A percentile compares a stretch with the other conserved stretches of the same genome.
phyloP scores from a whole-genome alignment of 306 rosid genomes.

The Cucurbita ficifolia region DNA sequence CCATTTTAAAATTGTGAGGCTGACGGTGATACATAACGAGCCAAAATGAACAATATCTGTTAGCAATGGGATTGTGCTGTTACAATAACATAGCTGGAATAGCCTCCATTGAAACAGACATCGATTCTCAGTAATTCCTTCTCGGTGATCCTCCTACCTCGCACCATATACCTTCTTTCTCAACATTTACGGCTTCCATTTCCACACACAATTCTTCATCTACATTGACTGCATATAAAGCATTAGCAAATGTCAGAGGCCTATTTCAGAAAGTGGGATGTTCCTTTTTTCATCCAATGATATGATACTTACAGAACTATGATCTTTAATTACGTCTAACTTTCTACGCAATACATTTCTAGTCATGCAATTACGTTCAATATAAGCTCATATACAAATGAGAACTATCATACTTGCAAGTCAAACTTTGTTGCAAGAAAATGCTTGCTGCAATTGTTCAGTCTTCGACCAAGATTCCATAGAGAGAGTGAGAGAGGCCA shows the following conservation, averaged over 20 bases:
- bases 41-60: too few species aligned
- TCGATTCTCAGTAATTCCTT: neutral
- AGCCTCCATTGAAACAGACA: neutral
- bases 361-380: neutral
- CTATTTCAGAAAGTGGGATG: neutral
- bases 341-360: neutral
- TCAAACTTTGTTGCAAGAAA: neutral
- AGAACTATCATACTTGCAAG: neutral
- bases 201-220: neutral
- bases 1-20: too few species aligned
- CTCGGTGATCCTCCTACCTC: neutral
- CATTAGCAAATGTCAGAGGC: neutral
- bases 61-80: too few species aligned
- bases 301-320: neutral
- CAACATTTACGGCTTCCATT: neutral
- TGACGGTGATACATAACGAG: too few species aligned
- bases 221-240: neutral
- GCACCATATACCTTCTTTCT: neutral
- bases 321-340: neutral
- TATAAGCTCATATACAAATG: neutral
- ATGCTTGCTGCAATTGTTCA: slow-evolving; percentile 5
- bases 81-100: neutral
- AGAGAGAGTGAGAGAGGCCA: slow-evolving; percentile 33
- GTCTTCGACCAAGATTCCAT: slow-evolving; percentile 77
- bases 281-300: neutral